Base-by-base conservation (phyloP, 2,329 filamentous ascomycete genomes). In the Colletotrichum sublineola region DNA sequence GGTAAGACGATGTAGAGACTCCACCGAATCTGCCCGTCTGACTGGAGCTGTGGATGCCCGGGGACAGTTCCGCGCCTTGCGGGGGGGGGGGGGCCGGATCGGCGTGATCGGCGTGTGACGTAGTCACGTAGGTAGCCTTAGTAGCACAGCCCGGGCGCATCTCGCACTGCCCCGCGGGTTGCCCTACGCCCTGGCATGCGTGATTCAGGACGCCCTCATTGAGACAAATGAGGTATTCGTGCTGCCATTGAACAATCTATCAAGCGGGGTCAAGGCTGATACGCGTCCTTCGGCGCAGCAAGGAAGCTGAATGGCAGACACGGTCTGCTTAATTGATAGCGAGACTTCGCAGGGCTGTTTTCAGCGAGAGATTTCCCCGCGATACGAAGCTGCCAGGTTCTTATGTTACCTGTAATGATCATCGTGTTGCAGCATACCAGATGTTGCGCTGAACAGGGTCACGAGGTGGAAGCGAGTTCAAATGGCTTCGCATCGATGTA, bases 71-170 rank as follows among this genome's bases (percentile, higher is more conserved):
- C 14, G 62, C 48, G 1, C n/a, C 8, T 44, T 36, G 48, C 12
- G 36, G 36, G 6, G 31, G 36, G 36, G 6, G 31, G 12, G 29
- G 42, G 31, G 29, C 31, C 31, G 14, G 60, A 62, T 62, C n/a
- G 44, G 60, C 46, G 33, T 29, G 33, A 40, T 55, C 14, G 11
- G 24, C 62, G 5, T 44, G 24, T 63, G 61, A 44, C 48, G 60
- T 52, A 24, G 24, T 24, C 24, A 24, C 24, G 24, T 24, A 24
- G 24, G 24, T 24, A 52, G 31, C 33, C 44, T 20, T 20, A 29
- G 0, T 5, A 20, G 60, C 46, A 53, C 33, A 63, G 36, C 38
- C 50, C 9, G 38, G 62, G 62, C 62, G 62, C 62, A 64, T 48
- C 4, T 3, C 38, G 38, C 48, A 42, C 44, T 24, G 44, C 60